phyloP scores from a whole-genome alignment of 495 filamentous ascomycete species.

The Penicillium arizonense region DNA sequence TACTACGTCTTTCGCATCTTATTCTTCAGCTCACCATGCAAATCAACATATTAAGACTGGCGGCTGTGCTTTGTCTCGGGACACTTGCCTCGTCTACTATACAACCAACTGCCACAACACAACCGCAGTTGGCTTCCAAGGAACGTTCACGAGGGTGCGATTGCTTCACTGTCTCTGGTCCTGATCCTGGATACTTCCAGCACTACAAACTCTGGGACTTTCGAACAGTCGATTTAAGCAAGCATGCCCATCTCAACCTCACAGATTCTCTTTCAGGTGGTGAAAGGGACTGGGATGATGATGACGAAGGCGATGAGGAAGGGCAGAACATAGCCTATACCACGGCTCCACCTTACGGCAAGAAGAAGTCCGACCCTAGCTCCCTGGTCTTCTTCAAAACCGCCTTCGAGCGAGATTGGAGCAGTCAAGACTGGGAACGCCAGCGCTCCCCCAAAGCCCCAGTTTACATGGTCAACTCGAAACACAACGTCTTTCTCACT shows the following conservation, averaged over 20 bases:
- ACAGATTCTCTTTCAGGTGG: constrained; percentile 31
- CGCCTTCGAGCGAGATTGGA: constrained; percentile 52
- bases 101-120: neutral
- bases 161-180: constrained; percentile 39
- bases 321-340: constrained; percentile 38
- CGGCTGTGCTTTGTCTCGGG: neutral
- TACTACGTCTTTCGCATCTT: neutral
- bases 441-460: constrained; percentile 41
- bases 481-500: constrained; percentile 64
- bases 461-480: constrained; percentile 59
- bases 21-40: constrained; percentile 13
- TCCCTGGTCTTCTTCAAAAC: constrained; percentile 33
- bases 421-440: constrained; percentile 57
- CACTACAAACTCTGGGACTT: constrained; percentile 70
- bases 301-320: constrained; percentile 16
- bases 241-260: constrained; percentile 3
- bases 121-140: constrained; percentile 3
- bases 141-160: constrained; percentile 26
- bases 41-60: neutral
- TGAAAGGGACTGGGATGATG: constrained; percentile 35
- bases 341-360: constrained; percentile 27
- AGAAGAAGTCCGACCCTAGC: constrained; percentile 1
- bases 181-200: constrained; percentile 53
- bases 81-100: neutral
- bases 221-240: constrained; percentile 38